These are phyloP conservation scores for Nitzschia putrida DNA, from an alignment of 108 stramenopile genomes.

Conservation along the genomic window DNA sequence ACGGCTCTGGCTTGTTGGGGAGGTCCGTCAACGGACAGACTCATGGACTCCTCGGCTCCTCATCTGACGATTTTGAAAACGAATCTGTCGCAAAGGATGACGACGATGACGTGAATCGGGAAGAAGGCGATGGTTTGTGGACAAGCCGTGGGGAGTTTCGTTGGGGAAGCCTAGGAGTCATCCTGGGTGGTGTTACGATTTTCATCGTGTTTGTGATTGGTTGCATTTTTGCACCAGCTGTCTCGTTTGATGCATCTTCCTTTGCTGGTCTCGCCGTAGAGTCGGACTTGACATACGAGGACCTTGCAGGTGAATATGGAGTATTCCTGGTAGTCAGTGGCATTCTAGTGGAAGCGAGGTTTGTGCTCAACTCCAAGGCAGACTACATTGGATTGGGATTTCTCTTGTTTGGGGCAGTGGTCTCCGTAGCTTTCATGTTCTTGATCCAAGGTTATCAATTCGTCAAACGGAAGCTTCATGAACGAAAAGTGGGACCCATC, in stretches of 20 bases:
- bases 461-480: conserved; percentile 17
- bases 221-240: conserved; percentile 37
- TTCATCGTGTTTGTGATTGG: conserved; percentile 43
- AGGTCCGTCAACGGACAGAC: background rate
- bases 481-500: conserved; percentile 6
- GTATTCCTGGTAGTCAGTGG: conserved; percentile 41
- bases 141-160: conserved; percentile 2
- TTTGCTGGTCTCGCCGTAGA: conserved; percentile 37
- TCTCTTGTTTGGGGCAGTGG: conserved; percentile 27
- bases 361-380: conserved; percentile 27
- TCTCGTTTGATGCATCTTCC: conserved; percentile 36
- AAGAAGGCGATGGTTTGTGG: background rate
- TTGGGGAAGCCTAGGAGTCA: conserved; percentile 29
- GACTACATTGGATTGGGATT: conserved; percentile 53
- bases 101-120: background rate
- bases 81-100: background rate
- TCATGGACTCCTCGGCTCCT: background rate
- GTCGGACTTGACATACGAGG: conserved; percentile 40
- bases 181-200: conserved; percentile 33
- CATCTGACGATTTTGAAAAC: background rate
- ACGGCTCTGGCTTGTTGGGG: background rate
- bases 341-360: conserved; percentile 39
- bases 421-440: conserved; percentile 27
- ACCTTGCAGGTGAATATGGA: conserved; percentile 40
- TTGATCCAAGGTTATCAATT: conserved; percentile 30